Conservation (phyloP, 192 early-diverging fungal species). For the Coemansia sp. region DNA sequence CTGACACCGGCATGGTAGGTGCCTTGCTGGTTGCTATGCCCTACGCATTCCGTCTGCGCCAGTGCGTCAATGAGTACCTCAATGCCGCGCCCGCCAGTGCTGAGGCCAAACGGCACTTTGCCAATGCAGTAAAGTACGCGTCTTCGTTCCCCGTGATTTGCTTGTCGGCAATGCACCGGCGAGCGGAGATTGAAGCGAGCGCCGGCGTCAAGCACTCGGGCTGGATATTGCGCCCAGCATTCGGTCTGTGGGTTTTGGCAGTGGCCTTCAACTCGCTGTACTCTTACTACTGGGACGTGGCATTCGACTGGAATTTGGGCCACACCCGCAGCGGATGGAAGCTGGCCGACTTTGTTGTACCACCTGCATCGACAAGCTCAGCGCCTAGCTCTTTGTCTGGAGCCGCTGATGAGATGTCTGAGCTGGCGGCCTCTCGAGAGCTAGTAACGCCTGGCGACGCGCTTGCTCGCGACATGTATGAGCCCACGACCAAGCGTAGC, state of each 20-base stretch:
- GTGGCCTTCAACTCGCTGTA: constrained; percentile 87
- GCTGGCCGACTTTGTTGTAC: constrained; percentile 31
- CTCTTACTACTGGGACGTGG: constrained; percentile 95
- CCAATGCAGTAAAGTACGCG: constrained; percentile 91
- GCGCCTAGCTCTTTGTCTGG: constrained; percentile 3
- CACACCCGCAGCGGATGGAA: constrained; percentile 36
- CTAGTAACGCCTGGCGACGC: constrained; percentile 23
- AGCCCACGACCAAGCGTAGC: constrained; percentile 14
- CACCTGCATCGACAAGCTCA: background rate
- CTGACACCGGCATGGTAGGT: constrained; percentile 23
- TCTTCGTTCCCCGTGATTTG: constrained; percentile 62
- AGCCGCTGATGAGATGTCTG: constrained; percentile 16
- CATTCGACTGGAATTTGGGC: constrained; percentile 84
- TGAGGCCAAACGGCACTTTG: constrained; percentile 69
- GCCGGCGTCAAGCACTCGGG: constrained; percentile 24
- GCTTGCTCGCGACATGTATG: constrained; percentile 8
- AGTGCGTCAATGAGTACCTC: constrained; percentile 55
- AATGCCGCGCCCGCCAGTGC: constrained; percentile 20
- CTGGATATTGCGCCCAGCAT: constrained; percentile 25
- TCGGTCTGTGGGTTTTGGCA: constrained; percentile 60
- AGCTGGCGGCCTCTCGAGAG: constrained; percentile 1
- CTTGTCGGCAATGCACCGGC: constrained; percentile 34
- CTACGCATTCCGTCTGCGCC: constrained; percentile 52
- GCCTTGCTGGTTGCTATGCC: constrained; percentile 42
- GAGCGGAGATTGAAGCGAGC: constrained; percentile 7